These are phyloP conservation scores for Phyllosticta ampelicida DNA, from an alignment of 2,329 filamentous ascomycete genomes.

Conservation along the genomic window DNA sequence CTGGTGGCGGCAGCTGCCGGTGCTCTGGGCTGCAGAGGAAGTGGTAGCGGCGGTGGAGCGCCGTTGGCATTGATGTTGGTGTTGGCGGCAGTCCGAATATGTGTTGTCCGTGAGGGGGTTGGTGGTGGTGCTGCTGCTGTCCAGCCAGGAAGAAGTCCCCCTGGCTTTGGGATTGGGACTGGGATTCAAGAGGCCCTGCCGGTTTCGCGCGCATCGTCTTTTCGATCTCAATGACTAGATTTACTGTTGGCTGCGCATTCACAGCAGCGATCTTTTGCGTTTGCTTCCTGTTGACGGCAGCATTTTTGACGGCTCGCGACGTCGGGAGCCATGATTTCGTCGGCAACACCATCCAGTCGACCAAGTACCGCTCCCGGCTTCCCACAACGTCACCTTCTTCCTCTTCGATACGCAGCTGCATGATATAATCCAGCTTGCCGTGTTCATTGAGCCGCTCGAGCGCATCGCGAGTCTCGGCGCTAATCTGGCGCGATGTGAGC, in stretches of 20 bases:
- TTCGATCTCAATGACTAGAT: not conserved
- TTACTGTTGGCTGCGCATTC: not conserved
- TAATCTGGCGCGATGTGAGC: constrained; percentile 1
- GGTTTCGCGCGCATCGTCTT: not conserved
- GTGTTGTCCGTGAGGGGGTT: not conserved
- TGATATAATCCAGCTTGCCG: not conserved
- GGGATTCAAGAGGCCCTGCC: not conserved
- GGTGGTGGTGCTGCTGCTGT: not conserved
- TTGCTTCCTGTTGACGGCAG: not conserved
- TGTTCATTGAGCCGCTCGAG: not conserved
- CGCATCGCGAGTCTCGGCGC: not conserved
- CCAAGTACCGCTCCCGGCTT: not conserved
- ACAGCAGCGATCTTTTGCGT: too few species aligned
- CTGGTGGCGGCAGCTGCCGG: not conserved
- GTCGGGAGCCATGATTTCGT: not conserved
- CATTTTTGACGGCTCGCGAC: not conserved
- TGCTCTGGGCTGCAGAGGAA: not conserved
- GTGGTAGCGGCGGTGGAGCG: not conserved
- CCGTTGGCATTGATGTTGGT: not conserved
- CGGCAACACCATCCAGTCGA: not conserved
- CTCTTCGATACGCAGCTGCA: not conserved
- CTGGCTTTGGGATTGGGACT: not conserved
- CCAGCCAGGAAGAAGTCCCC: too few species aligned
- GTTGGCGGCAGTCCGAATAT: not conserved
- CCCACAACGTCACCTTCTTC: not conserved